These are phyloP conservation scores for Suhomyces coccinellae DNA, from an alignment of 1,139 yeast species.

Conservation along the genomic window DNA sequence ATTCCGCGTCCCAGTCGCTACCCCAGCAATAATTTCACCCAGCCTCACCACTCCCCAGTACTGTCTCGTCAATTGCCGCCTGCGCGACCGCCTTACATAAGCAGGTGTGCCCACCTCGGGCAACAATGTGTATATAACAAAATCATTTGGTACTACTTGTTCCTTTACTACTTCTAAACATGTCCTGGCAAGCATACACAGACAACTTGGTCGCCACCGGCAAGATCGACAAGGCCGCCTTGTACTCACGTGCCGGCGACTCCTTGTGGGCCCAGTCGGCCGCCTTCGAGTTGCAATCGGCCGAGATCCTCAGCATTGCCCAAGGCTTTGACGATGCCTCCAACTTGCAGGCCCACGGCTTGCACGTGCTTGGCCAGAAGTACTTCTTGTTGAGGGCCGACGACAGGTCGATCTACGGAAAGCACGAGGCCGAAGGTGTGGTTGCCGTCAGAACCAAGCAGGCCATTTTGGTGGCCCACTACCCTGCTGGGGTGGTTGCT, in stretches of 20 bases:
- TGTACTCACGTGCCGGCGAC: constrained; percentile 93
- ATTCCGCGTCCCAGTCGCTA: too few relatives aligned
- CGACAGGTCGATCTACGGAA: constrained; percentile 91
- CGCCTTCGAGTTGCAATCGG: constrained; percentile 62
- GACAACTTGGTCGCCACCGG: constrained; percentile 86
- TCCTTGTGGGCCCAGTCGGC: constrained; percentile 90
- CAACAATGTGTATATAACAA: constrained; percentile 7
- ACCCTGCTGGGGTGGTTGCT: constrained; percentile 85
- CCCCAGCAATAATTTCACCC: too few relatives aligned
- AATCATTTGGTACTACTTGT: not conserved
- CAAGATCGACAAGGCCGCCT: constrained; percentile 87
- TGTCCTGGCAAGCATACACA: constrained; percentile 78
- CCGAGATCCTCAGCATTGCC: constrained; percentile 75
- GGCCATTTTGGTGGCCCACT: constrained; percentile 91
- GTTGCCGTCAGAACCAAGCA: constrained; percentile 92
- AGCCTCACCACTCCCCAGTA: not conserved
- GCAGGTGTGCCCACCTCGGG: not conserved
- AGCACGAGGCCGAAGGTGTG: constrained; percentile 83
- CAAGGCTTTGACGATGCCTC: constrained; percentile 80
- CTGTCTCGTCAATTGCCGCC: constrained; percentile 9
- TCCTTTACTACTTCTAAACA: constrained; percentile 5
- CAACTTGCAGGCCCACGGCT: constrained; percentile 77
- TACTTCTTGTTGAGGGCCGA: constrained; percentile 89
- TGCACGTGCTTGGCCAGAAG: constrained; percentile 82
- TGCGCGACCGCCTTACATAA: constrained; percentile 8